Conservation (phyloP, 2,329 filamentous ascomycete species). For the Penicillium sp. region DNA sequence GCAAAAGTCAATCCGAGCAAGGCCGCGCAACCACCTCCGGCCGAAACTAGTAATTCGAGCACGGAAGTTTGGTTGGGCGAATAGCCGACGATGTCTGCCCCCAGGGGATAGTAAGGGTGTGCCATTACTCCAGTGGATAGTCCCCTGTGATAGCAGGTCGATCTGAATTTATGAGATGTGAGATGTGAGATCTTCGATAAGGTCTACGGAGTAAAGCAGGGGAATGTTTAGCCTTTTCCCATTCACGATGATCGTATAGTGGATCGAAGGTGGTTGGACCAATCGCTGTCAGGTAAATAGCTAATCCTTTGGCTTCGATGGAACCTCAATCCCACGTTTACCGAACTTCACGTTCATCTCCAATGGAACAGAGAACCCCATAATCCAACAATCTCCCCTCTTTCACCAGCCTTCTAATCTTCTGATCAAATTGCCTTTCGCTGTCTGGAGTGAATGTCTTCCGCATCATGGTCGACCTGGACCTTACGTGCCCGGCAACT, state of each 20-base stretch:
- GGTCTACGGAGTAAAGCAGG: no score
- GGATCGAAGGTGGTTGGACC: conserved; percentile 6
- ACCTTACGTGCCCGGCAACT: no score
- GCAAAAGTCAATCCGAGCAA: conserved; percentile 57
- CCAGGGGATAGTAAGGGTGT: conserved; percentile 69
- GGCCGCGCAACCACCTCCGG: conserved; percentile 52
- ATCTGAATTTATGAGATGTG: background rate
- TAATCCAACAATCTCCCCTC: no score
- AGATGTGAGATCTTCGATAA: background rate
- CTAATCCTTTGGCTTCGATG: background rate
- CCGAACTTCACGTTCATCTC: no score
- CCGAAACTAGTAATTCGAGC: conserved; percentile 55
- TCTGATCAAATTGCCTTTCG: no score
- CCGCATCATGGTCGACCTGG: no score
- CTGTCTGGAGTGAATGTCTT: no score
- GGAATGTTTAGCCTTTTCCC: conserved; percentile 3
- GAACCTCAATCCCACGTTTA: background rate
- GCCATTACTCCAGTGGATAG: background rate
- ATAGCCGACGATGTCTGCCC: conserved; percentile 59
- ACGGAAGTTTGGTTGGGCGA: conserved; percentile 62
- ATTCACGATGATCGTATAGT: conserved; percentile 2
- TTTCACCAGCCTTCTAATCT: no score
- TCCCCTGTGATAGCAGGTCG: background rate
- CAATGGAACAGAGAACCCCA: no score
- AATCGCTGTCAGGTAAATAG: background rate